phyloP scores from a whole-genome alignment of 305 asterid species.

The Solanum hybrid region DNA sequence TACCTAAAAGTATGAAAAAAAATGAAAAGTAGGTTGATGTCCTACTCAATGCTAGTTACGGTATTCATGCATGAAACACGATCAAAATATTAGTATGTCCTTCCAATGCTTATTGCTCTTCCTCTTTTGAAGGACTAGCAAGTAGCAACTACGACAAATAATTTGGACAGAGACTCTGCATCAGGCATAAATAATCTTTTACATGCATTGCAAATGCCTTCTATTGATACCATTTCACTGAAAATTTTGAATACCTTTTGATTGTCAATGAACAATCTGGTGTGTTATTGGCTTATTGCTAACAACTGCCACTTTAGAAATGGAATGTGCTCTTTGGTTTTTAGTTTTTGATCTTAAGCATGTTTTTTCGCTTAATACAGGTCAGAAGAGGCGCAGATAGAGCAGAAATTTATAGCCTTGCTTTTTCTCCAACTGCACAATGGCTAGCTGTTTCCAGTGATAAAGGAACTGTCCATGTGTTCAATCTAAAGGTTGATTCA shows the following conservation, averaged over 20 bases:
- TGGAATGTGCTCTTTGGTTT: not conserved
- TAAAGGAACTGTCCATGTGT: slow-evolving; percentile 56
- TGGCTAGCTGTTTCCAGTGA: slow-evolving; percentile 71
- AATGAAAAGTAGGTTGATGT: not conserved
- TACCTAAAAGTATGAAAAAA: not conserved
- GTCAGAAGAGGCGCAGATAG: slow-evolving; percentile 64
- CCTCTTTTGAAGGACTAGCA: not conserved
- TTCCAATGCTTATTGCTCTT: not conserved
- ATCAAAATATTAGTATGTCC: not conserved
- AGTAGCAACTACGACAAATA: not conserved
- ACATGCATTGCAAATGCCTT: not conserved
- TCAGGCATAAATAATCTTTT: not conserved
- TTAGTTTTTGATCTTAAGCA: not conserved
- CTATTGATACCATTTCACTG: not conserved
- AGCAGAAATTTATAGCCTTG: slow-evolving; percentile 52
- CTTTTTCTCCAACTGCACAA: slow-evolving; percentile 46
- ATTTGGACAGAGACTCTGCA: not conserved
- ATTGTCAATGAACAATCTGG: not conserved
- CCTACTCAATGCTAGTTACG: not conserved
- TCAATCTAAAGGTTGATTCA: slow-evolving; percentile 31
- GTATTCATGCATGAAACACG: not conserved
- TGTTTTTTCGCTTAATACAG: slow-evolving; percentile 15
- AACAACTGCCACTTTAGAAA: not conserved
- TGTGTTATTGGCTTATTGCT: not conserved
- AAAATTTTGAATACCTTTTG: not conserved